Evolutionary conservation across 2,329 filamentous ascomycete genomes (phyloP).

Genomic region (Colletotrichum kahawae): DNA sequence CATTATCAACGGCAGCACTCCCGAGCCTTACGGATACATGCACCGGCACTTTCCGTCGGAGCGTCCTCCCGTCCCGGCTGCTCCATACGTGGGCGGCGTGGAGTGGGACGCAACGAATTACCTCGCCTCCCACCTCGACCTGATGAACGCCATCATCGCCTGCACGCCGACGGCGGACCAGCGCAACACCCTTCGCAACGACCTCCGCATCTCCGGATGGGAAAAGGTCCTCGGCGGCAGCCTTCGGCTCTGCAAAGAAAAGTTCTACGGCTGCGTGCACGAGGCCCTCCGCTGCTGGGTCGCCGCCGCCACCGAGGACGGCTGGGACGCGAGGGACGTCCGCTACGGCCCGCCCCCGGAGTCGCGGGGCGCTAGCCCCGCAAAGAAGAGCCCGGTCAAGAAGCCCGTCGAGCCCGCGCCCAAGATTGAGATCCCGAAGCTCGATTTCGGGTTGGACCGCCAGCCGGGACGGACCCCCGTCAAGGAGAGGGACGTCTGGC

Average conservation of each 20-base stretch:
- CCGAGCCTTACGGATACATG: slow-evolving; percentile 64
- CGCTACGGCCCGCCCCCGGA: slow-evolving; percentile 69
- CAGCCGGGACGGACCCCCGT: slow-evolving; percentile 22
- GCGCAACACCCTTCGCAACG: slow-evolving; percentile 78
- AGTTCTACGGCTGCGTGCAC: slow-evolving; percentile 93
- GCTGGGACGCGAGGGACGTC: slow-evolving; percentile 84
- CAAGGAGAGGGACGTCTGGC: slow-evolving; percentile 30
- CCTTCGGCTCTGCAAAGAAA: slow-evolving; percentile 92
- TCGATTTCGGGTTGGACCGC: slow-evolving; percentile 52
- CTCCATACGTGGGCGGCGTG: slow-evolving; percentile 94
- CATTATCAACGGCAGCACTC: slow-evolving; percentile 35
- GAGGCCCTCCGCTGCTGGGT: slow-evolving; percentile 91
- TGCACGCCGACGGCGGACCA: slow-evolving; percentile 72
- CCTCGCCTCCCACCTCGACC: slow-evolving; percentile 87
- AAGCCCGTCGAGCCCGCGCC: slow-evolving; percentile 58
- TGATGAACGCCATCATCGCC: slow-evolving; percentile 89
- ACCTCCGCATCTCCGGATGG: slow-evolving; percentile 84
- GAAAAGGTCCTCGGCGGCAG: slow-evolving; percentile 88
- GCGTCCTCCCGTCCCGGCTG: slow-evolving; percentile 88
- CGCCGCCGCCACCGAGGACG: slow-evolving; percentile 83
- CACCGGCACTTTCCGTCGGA: slow-evolving; percentile 80
- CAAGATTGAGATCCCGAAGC: slow-evolving; percentile 64
- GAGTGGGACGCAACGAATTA: slow-evolving; percentile 99
- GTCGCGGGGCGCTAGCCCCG: slow-evolving; percentile 45
- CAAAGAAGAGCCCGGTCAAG: slow-evolving; percentile 46